Conservation (phyloP, 2,329 filamentous ascomycete species). For the Lizonia empirigonia region DNA sequence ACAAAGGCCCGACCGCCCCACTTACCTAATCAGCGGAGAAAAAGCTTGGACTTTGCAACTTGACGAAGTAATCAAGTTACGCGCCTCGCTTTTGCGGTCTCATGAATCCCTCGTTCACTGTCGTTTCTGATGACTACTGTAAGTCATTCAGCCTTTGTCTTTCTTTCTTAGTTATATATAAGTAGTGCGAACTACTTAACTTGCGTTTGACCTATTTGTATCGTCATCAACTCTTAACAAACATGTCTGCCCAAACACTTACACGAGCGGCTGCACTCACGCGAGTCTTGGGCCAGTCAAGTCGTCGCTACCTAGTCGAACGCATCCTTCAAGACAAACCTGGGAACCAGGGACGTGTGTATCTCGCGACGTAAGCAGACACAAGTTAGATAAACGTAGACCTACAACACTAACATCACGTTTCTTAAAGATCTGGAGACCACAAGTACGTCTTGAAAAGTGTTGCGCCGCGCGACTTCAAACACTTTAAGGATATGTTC, state of each 20-base stretch:
- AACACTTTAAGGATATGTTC: slow-evolving; percentile 18
- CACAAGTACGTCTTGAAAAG: slow-evolving; percentile 15
- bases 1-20: not conserved
- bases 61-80: not conserved
- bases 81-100: not conserved
- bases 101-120: not conserved
- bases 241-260: slow-evolving; percentile 46
- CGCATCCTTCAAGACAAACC: slow-evolving; percentile 13
- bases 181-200: not conserved
- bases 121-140: not conserved
- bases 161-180: not conserved
- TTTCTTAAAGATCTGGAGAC: slow-evolving; percentile 1
- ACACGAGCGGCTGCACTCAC: slow-evolving; percentile 1
- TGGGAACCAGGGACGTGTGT: slow-evolving; percentile 9
- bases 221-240: slow-evolving; percentile 46
- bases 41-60: not conserved
- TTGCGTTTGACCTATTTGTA: not conserved
- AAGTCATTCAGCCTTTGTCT: not conserved
- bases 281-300: slow-evolving; percentile 9
- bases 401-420: not conserved
- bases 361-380: slow-evolving; percentile 17
- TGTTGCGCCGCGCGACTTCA: slow-evolving; percentile 4
- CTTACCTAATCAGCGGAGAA: not conserved
- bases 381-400: not conserved
- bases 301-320: slow-evolving; percentile 12